Evolutionary conservation across 345 rosid species (phyloP).

Genomic region (Aquilaria yunnanensis): DNA sequence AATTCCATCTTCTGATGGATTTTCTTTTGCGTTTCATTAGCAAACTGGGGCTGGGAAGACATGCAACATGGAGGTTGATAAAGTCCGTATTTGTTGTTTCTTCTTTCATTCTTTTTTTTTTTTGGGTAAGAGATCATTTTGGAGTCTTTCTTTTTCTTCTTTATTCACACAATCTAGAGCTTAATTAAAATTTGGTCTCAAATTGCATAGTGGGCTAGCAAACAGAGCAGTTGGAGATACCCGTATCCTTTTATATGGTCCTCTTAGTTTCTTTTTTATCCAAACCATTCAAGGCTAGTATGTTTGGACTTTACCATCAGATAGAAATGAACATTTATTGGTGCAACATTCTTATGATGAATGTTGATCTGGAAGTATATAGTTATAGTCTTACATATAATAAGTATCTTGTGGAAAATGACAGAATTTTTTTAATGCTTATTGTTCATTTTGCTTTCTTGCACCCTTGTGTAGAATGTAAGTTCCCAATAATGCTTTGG

Average conservation of each 20-base stretch:
- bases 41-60: conserved; percentile 98
- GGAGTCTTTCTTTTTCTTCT: conserved; percentile 7
- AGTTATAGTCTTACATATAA: too few relatives aligned
- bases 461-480: too few relatives aligned
- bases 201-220: conserved; percentile 63
- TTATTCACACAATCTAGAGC: conserved; percentile 3
- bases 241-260: conserved; percentile 50
- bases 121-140: conserved; percentile 50
- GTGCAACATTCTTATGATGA: too few relatives aligned
- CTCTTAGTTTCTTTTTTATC: conserved; percentile 2
- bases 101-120: conserved; percentile 2
- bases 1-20: conserved; percentile 2
- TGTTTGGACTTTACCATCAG: conserved; percentile 24
- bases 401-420: too few relatives aligned
- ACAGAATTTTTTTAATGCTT: too few relatives aligned
- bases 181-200: conserved; percentile 22
- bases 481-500: too few relatives aligned
- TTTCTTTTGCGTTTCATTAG: conserved; percentile 14
- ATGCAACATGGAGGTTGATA: conserved; percentile 61
- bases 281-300: background rate
- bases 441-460: too few relatives aligned
- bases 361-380: too few relatives aligned
- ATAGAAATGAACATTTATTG: conserved; percentile 63
- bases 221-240: conserved; percentile 94
- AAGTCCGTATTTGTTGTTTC: background rate